phyloP scores from a whole-genome alignment of 176 grass and related monocot species.

The Leersia perrieri region DNA sequence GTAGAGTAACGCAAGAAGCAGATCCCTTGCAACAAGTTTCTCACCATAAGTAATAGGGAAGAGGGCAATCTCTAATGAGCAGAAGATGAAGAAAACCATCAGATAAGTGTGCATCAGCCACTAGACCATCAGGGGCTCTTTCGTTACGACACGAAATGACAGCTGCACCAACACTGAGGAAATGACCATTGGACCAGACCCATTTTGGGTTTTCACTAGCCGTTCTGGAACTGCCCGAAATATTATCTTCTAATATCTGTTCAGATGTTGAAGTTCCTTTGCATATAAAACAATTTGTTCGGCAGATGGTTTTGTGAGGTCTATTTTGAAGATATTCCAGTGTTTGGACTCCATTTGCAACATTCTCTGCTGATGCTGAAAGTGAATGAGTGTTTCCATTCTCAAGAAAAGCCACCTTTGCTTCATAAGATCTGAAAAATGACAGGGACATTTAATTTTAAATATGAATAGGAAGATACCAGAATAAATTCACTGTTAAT shows the following conservation, averaged over 20 bases:
- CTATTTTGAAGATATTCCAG: conserved; percentile 33
- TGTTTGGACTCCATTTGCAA: conserved; percentile 24
- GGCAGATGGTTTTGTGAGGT: conserved; percentile 51
- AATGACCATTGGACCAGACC: conserved; percentile 60
- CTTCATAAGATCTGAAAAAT: conserved; percentile 77
- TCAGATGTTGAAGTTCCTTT: conserved; percentile 38
- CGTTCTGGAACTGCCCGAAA: conserved; percentile 13
- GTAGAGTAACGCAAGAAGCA: background rate
- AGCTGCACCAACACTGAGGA: conserved; percentile 84
- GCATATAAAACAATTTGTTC: conserved; percentile 70
- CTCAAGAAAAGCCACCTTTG: conserved; percentile 75
- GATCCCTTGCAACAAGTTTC: background rate
- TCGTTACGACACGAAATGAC: conserved; percentile 95
- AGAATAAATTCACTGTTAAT: conserved; percentile 4
- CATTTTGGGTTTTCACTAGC: conserved; percentile 59
- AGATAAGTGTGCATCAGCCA: conserved; percentile 85
- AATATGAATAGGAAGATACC: background rate
- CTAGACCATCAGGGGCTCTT: conserved; percentile 83
- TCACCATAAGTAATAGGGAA: conserved; percentile 87
- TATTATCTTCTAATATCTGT: conserved; percentile 31
- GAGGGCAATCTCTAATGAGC: conserved; percentile 85
- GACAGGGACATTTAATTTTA: background rate
- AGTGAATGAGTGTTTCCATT: conserved; percentile 19
- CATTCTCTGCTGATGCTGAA: conserved; percentile 25
- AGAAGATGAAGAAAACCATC: conserved; percentile 97